Evolutionary conservation across 768 basidiomycete species (phyloP), one percentile per base, ranked within the genome.

Genomic region (Amanita pseudoporphyria): DNA sequence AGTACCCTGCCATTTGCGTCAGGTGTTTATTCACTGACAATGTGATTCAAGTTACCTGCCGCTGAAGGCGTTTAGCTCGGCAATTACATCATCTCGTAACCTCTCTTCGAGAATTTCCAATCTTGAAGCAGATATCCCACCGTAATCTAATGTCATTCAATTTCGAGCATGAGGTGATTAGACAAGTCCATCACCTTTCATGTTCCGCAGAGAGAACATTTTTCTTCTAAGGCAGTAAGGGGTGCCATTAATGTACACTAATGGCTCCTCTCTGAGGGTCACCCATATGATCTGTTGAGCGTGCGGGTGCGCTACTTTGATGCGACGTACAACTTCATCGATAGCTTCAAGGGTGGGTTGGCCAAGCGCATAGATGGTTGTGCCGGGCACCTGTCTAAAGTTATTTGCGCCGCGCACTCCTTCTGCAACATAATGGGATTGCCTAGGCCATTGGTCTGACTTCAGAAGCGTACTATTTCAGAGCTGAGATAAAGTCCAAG

Each of bases 321-420:
- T 75, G 18, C 78, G 69, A 4, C 67, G 62, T 10, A 93, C 76
- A 3, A 95, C 91, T 49, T 83, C 79, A 38, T 85, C 78, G 35
- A 99, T 83, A 2, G 92, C 95, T 50, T 87, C 87, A 43, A 82
- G 67, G 0, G 89, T 91, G 1, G 96, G 96, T 62, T 98, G 96
- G 0, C 92, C 93, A 24, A 96, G 79, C 0, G 92, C 93, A 55
- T 90, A 99, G 28, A 97, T 84, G 39, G 82, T 81, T 18, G 84
- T 85, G 5, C 73, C 74, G 0, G 84, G 81, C 33, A 96, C 78
- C 49, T 84, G 84, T 46, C 96, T 79, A 72, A 96, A 97, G 59
- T 96, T 96, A 66, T 89, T 87, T 1, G 89, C 92, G n/a, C 96
- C 96, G 2, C 90, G 83, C 43, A 98, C 78, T 33, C 77, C 82